These are phyloP conservation scores for Colletotrichum lupini DNA, from an alignment of 2,329 filamentous ascomycete species.

Conservation along the genomic window DNA sequence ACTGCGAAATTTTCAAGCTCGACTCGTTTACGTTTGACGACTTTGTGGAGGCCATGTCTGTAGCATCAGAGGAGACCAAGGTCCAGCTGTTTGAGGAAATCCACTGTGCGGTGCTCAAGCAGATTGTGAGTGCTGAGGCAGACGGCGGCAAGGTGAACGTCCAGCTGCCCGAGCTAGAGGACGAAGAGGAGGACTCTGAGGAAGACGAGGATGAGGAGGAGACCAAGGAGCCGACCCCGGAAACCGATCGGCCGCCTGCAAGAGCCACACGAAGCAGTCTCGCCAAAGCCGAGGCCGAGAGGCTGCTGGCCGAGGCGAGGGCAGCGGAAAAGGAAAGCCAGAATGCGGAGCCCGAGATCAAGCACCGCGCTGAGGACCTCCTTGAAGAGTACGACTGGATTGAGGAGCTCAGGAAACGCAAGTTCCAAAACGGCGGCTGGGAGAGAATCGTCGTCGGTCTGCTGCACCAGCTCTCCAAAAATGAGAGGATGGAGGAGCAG, in stretches of 20 bases:
- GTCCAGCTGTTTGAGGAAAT: slow-evolving; percentile 91
- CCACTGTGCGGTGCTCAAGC: slow-evolving; percentile 90
- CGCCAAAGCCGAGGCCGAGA: slow-evolving; percentile 81
- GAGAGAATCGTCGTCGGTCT: slow-evolving; percentile 89
- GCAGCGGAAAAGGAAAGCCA: slow-evolving; percentile 60
- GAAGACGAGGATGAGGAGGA: slow-evolving; percentile 70
- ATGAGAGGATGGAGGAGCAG: slow-evolving; percentile 72
- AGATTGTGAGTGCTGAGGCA: slow-evolving; percentile 80
- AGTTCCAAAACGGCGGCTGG: slow-evolving; percentile 92
- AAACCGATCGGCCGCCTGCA: slow-evolving; percentile 74
- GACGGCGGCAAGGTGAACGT: slow-evolving; percentile 85
- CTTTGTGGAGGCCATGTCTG: slow-evolving; percentile 87
- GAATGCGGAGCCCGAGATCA: slow-evolving; percentile 57
- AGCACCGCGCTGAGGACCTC: slow-evolving; percentile 81
- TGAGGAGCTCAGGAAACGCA: slow-evolving; percentile 81
- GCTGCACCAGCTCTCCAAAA: slow-evolving; percentile 84
- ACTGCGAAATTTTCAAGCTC: slow-evolving; percentile 91
- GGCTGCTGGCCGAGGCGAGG: slow-evolving; percentile 69
- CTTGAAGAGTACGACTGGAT: slow-evolving; percentile 84
- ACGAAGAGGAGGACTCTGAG: slow-evolving; percentile 75
- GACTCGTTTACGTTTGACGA: slow-evolving; percentile 99
- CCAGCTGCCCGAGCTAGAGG: slow-evolving; percentile 78
- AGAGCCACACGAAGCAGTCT: slow-evolving; percentile 88
- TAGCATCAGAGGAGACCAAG: slow-evolving; percentile 77
- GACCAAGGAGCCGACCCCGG: slow-evolving; percentile 67